Percentiles rank a stretch among this genome's conserved stretches.
These are phyloP conservation scores for Rhododendron ferrugineum DNA, from an alignment of 148 eudicot species.

Conservation along the genomic window DNA sequence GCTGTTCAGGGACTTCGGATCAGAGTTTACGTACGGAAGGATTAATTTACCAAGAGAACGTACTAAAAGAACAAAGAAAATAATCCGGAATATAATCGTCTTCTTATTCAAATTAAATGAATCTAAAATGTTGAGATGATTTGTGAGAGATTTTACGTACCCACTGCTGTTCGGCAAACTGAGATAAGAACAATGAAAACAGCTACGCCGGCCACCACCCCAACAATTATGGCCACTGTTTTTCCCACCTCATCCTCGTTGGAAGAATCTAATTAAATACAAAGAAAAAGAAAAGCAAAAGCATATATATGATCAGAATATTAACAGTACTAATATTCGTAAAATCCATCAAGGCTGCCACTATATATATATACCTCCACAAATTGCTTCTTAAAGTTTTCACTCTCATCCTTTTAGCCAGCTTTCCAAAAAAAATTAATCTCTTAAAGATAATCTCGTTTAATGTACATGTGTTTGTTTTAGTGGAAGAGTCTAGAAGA, in stretches of 20 bases:
- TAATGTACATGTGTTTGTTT: not conserved
- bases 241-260: constrained; percentile 62
- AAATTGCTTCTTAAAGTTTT: not conserved
- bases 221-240: constrained; percentile 73
- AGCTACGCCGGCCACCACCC: constrained; percentile 59
- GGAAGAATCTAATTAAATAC: constrained; percentile 30
- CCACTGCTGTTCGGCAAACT: constrained; percentile 42
- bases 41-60: not conserved
- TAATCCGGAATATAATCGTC: not conserved
- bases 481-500: not conserved
- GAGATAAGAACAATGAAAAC: constrained; percentile 76
- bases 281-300: not conserved
- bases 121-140: too few relatives aligned
- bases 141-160: constrained; percentile 10
- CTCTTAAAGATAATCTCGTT: not conserved
- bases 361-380: not conserved
- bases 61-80: not conserved
- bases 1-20: not conserved
- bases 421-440: too few relatives aligned
- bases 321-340: not conserved
- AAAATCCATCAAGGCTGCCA: not conserved
- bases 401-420: not conserved
- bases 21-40: not conserved
- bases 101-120: too few relatives aligned
- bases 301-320: not conserved